Percentiles rank a stretch among this genome's conserved stretches.
phyloP scores from a whole-genome alignment of 1,284 basidiomycete genomes.

The Coniophora puteana region DNA sequence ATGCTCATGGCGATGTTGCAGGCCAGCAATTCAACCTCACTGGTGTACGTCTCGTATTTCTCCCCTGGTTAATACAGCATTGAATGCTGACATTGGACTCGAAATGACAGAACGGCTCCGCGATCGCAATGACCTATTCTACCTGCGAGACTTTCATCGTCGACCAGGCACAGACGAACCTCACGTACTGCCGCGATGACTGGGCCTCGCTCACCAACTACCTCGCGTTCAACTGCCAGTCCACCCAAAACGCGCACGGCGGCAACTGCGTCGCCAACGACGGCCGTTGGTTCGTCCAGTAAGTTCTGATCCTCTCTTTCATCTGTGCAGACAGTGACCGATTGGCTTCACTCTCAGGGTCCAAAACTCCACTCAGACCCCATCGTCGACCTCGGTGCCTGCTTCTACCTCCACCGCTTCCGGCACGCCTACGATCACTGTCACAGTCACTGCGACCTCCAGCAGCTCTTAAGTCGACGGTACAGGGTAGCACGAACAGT shows the following conservation, averaged over 20 bases:
- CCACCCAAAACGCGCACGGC: conserved; percentile 44
- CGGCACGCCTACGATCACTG: too few relatives aligned
- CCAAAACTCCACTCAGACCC: too few relatives aligned
- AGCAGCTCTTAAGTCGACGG: too few relatives aligned
- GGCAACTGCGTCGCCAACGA: conserved; percentile 42
- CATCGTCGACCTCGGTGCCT: too few relatives aligned
- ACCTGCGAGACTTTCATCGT: conserved; percentile 36
- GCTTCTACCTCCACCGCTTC: too few relatives aligned
- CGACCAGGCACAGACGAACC: conserved; percentile 29
- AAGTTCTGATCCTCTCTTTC: too few relatives aligned
- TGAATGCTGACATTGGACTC: not conserved
- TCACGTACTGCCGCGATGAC: conserved; percentile 34
- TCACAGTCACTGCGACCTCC: too few relatives aligned
- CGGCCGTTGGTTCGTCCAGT: conserved; percentile 45
- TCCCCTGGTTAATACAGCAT: not conserved
- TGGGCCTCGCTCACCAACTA: conserved; percentile 37
- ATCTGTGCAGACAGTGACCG: too few relatives aligned
- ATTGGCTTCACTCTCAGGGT: too few relatives aligned
- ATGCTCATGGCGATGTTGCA: conserved; percentile 8
- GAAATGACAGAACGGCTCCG: conserved; percentile 25
- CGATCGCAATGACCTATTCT: conserved; percentile 27
- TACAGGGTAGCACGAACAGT: too few relatives aligned
- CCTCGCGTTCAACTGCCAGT: conserved; percentile 40
- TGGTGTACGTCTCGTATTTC: conserved; percentile 17
- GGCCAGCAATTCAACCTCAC: conserved; percentile 30